These are phyloP conservation scores for Pyrus communis DNA, from an alignment of 306 rosid species.

Conservation along the genomic window DNA sequence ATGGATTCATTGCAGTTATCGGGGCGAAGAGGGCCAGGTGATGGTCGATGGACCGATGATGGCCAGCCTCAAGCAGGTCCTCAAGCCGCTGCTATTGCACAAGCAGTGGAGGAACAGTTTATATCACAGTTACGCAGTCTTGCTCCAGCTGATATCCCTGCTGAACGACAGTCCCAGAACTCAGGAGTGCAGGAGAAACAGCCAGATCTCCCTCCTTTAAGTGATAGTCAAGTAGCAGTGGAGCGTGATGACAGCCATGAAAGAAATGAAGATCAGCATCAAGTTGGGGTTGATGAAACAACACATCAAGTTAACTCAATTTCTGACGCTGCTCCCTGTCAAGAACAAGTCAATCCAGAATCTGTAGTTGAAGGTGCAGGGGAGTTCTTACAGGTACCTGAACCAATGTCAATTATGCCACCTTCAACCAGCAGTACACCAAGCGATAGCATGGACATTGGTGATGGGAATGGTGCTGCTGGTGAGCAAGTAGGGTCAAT, in stretches of 20 bases:
- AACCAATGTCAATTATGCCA: conserved; percentile 66
- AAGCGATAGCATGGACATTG: conserved; percentile 51
- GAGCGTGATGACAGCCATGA: conserved; percentile 46
- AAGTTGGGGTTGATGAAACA: conserved; percentile 47
- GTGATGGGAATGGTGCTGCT: conserved; percentile 44
- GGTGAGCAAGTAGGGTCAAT: conserved; percentile 37
- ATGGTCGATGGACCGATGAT: conserved; percentile 99
- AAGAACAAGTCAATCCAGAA: conserved; percentile 51
- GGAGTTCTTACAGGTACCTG: conserved; percentile 40
- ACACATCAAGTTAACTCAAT: conserved; percentile 34
- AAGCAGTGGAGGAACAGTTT: conserved; percentile 84
- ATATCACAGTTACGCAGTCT: conserved; percentile 46
- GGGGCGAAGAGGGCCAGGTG: conserved; percentile 75
- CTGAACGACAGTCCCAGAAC: conserved; percentile 49
- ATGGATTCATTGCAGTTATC: conserved; percentile 80
- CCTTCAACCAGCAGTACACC: conserved; percentile 42
- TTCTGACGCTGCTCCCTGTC: conserved; percentile 34
- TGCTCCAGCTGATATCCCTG: conserved; percentile 48
- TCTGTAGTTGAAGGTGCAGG: conserved; percentile 39
- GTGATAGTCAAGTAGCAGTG: conserved; percentile 40
- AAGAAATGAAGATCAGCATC: conserved; percentile 56
- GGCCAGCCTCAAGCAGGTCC: conserved; percentile 92
- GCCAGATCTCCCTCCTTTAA: conserved; percentile 52
- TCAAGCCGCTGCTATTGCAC: conserved; percentile 81
- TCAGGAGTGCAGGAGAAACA: conserved; percentile 56